Base-by-base conservation (phyloP, 1,284 basidiomycete genomes). In the Irpex sp. region DNA sequence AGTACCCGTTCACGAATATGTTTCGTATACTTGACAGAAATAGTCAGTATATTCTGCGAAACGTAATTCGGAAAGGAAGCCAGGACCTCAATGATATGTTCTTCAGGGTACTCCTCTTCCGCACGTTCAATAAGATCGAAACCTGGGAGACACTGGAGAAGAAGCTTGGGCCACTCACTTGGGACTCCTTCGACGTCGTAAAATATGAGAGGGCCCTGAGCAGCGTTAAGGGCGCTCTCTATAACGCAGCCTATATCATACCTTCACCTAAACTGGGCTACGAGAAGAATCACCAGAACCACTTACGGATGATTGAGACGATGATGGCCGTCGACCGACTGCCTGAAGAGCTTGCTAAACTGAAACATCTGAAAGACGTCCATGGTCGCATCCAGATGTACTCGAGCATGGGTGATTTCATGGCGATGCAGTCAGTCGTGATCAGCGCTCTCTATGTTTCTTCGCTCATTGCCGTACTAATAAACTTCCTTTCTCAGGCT, bases 61-160 rank as follows among this genome's bases (percentile, higher is more conserved):
- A 76, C 19, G 78, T 82, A 57, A 75, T 82, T 54, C 63, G 70
- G 34, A 65, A 75, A 48, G 79, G 79, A 36, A 68, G 70, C 57
- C 75, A 75, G 55, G 69, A 72, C 55, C 66, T 78, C 51, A 67
- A 73, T 31, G 80, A 82, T 63, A 71, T 74, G 26, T 77, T 75
- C 66, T 82, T 82, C 66, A 74, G 80, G 21, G 73, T 80, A 52
- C 72, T 80, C 51, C 72, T 82, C 49, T 82, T 79, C 66, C 75
- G 79, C 36, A 71, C 73, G 5, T 82, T 81, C 71, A 78, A 77
- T 62, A 73, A 75, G 26, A 75, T 77, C 40, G 75, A 74, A 63
- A 82, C 80, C 11, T 82, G 78, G 75, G 76, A 79, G 65, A 68
- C 73, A 26, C 74, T 81, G 37, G 67, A 70, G 58, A 62, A 67